A percentile compares a stretch with the other conserved stretches of the same genome.
Evolutionary conservation across 2,329 filamentous ascomycete species (phyloP).

Genomic region (Neurospora sp.): DNA sequence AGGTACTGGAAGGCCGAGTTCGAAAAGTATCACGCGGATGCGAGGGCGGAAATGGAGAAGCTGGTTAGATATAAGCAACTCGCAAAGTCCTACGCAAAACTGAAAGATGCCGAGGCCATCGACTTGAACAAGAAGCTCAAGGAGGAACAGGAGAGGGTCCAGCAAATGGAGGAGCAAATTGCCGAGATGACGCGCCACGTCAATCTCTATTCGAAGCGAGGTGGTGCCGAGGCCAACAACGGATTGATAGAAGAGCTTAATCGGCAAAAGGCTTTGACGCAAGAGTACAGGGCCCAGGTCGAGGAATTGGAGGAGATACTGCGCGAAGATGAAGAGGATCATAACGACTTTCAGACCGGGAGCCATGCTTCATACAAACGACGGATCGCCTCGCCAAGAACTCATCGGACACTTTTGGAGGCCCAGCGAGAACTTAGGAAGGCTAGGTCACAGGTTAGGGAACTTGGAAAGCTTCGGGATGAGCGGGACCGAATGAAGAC

Average conservation of each 20-base stretch:
- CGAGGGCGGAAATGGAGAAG: conserved; percentile 65
- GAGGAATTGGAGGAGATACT: conserved; percentile 46
- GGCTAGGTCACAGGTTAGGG: conserved; percentile 43
- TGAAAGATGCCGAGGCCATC: conserved; percentile 64
- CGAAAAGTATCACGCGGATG: conserved; percentile 62
- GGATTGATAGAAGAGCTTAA: conserved; percentile 43
- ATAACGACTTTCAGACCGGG: conserved; percentile 22
- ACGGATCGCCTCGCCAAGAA: conserved; percentile 36
- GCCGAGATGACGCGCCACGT: conserved; percentile 52
- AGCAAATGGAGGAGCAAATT: conserved; percentile 53
- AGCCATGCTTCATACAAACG: conserved; percentile 18
- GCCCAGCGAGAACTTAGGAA: conserved; percentile 44
- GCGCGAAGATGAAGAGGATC: conserved; percentile 27
- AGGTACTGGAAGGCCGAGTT: conserved; percentile 76
- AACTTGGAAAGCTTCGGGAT: conserved; percentile 40
- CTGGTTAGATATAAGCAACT: conserved; percentile 71
- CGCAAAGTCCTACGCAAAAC: conserved; percentile 68
- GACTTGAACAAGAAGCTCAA: conserved; percentile 56
- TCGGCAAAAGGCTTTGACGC: conserved; percentile 46
- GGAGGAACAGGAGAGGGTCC: conserved; percentile 57
- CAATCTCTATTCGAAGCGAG: conserved; percentile 26
- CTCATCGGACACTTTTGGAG: conserved; percentile 42
- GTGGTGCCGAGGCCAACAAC: conserved; percentile 33
- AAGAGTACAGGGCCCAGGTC: conserved; percentile 49
- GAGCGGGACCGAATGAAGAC: conserved; percentile 44